Conservation (phyloP, 2,329 filamentous ascomycete species). For the Xylariaceae sp. region DNA sequence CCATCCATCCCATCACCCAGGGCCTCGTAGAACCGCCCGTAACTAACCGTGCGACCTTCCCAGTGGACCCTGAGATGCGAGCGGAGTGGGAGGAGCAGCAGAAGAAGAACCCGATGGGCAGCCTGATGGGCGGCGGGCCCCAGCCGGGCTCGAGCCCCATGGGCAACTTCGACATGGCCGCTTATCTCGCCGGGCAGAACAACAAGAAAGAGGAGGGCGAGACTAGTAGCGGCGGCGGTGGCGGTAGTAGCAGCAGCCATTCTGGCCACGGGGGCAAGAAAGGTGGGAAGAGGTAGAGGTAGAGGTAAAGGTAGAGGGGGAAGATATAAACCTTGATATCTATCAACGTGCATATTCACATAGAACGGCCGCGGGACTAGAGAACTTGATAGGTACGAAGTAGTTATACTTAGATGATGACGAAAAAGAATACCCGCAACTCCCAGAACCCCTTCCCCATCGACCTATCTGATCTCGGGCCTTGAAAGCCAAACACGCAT, state of each 20-base stretch:
- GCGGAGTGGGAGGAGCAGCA: conserved; percentile 92
- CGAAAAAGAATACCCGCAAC: too few species aligned
- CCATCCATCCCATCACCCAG: background rate
- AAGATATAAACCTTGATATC: background rate
- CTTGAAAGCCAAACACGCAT: too few species aligned
- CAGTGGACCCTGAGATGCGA: conserved; percentile 96
- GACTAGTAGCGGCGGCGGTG: conserved; percentile 17
- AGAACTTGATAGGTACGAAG: too few species aligned
- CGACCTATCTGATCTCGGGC: too few species aligned
- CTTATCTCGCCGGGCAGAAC: conserved; percentile 61
- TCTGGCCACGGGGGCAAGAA: conserved; percentile 41
- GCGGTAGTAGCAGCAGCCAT: conserved; percentile 12
- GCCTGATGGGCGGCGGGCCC: conserved; percentile 48
- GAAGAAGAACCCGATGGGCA: conserved; percentile 70
- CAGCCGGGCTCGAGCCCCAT: conserved; percentile 47
- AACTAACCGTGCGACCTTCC: conserved; percentile 9
- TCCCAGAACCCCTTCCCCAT: too few species aligned
- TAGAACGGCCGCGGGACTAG: background rate
- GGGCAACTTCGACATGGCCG: conserved; percentile 63
- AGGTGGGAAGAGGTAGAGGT: conserved; percentile 43
- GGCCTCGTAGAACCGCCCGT: background rate
- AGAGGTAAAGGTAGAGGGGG: conserved; percentile 39
- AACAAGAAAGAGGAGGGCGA: conserved; percentile 45
- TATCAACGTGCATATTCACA: background rate
- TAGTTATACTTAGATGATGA: too few species aligned